Evolutionary conservation across 208 protist species (phyloP), one percentile per base, ranked within the genome.

Genomic region (Trypanosoma platydactyli): DNA sequence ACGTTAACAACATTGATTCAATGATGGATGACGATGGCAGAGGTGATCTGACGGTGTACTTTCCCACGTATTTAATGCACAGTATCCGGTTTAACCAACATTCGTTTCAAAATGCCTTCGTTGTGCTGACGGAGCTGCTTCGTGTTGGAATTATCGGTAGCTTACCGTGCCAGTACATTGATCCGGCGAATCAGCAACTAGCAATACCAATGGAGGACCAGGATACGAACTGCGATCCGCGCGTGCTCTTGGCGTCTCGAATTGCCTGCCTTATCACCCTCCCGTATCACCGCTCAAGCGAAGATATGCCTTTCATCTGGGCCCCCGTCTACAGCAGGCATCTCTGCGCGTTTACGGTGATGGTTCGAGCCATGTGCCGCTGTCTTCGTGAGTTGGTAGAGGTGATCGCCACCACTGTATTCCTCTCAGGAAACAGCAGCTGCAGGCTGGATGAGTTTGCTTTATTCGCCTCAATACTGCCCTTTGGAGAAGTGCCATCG

Each of bases 311-410:
- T 33, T 89, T 92, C 41, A 76, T 87, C 33, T 92, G 86, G 84
- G 75, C 85, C 11, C 89, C 89, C 46, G 85, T 94, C 54, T 96
- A 94, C 88, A 92, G 88, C 72, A 79, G 85, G 24, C 83, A 92
- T 63, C 68, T 96, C 11, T 89, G 84, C 64, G 86, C 81, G 50
- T 96, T 94, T 77, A 85, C 81, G 29, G 79, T 89, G 29, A 88
- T 94, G 72, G 84, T 82, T 29, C 86, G 86, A 27, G 73, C 77
- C 30, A 88, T 91, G 78, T 89, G 87, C 58, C 75, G 80, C 46
- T 73, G 75, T 27, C 68, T 96, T 50, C 88, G 91, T 11, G 88
- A 94, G 73, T 75, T 94, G 24, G 81, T 86, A 33, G 86, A 96
- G 81, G 84, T 89, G 25, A 86, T 96, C 59, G 61, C 87, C 3